Evolutionary conservation across 2,329 filamentous ascomycete genomes (phyloP).

Genomic region (Stenocarpella maydis): DNA sequence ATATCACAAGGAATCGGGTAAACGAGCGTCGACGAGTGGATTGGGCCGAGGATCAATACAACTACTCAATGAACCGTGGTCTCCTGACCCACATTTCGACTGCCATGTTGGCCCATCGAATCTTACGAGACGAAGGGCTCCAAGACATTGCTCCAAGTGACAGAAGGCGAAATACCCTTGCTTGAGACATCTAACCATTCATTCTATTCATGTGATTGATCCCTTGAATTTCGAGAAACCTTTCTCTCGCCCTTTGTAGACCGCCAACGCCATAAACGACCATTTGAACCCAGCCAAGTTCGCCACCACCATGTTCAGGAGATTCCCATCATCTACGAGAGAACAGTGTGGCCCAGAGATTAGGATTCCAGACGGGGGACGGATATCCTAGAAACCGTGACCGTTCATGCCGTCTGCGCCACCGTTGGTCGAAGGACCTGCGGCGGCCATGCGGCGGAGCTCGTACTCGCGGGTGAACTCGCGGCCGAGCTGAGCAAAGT

Average conservation of each 20-base stretch:
- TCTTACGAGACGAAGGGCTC: not conserved
- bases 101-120: not conserved
- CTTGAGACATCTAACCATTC: not conserved
- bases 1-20: not conserved
- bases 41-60: not conserved
- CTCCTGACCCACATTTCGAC: not conserved
- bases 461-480: conserved; percentile 95
- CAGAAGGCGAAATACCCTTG: not conserved
- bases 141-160: not conserved
- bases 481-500: conserved; percentile 80
- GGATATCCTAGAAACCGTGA: conserved; percentile 36
- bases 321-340: not conserved
- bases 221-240: not conserved
- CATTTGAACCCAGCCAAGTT: conserved; percentile 8
- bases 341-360: not conserved
- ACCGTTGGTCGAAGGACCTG: conserved; percentile 61
- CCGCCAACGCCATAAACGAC: conserved; percentile 26
- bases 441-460: conserved; percentile 82
- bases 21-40: not conserved
- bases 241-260: not conserved
- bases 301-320: not conserved
- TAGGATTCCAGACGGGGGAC: not conserved
- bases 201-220: conserved; percentile 14
- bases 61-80: not conserved
- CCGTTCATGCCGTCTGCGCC: conserved; percentile 39